phyloP scores from a whole-genome alignment of 2,329 filamentous ascomycete species.

The Orbilia brochopaga region DNA sequence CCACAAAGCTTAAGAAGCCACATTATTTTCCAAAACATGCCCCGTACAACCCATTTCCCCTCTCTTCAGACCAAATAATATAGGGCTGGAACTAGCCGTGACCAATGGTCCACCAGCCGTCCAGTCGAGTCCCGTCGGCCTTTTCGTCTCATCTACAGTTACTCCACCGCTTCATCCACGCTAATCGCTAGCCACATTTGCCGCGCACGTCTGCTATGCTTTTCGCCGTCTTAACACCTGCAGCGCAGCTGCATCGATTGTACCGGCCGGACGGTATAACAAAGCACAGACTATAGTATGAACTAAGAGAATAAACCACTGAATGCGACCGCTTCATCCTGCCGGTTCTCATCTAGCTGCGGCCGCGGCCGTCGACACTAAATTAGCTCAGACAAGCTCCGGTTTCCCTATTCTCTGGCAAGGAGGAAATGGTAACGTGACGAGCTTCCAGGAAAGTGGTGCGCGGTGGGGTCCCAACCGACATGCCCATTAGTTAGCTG shows the following conservation, averaged over 20 bases:
- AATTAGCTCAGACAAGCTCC: not conserved
- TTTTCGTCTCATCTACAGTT: not conserved
- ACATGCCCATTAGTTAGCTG: not conserved
- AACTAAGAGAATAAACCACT: not conserved
- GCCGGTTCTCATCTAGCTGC: not conserved
- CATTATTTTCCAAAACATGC: not conserved
- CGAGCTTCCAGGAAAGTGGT: constrained; percentile 18
- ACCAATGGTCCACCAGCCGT: not conserved
- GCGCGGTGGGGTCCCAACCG: constrained; percentile 1
- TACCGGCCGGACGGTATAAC: not conserved
- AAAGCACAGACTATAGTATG: not conserved
- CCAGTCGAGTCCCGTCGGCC: not conserved
- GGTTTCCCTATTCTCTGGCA: not conserved
- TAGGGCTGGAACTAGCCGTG: constrained; percentile 1
- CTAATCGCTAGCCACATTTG: not conserved
- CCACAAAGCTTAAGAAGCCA: constrained; percentile 3
- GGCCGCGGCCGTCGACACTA: constrained; percentile 1
- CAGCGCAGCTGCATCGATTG: no score
- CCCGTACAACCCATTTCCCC: not conserved
- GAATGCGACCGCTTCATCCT: not conserved
- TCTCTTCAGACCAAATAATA: not conserved
- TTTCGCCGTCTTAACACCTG: no score
- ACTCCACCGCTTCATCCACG: not conserved
- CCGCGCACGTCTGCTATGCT: not conserved
- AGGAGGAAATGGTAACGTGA: constrained; percentile 26